Conservation (phyloP, 257 asterid genomes). For the Nicotiana sylvestris region DNA sequence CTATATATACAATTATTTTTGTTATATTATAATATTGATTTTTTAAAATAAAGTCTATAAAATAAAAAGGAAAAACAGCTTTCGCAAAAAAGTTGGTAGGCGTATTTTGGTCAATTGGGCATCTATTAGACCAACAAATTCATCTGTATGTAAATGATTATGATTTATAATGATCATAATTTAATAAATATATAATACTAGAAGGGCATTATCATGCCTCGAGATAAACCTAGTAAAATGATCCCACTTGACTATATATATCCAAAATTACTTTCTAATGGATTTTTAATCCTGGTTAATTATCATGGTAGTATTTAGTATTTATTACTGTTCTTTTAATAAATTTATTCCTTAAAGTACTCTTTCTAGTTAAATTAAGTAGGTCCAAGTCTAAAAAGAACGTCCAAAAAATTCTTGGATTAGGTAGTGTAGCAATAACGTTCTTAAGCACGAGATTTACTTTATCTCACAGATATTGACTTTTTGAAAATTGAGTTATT, state of each 20-base stretch:
- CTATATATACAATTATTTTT: not conserved
- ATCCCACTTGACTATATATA: not conserved
- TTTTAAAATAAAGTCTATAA: not conserved
- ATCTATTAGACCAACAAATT: not conserved
- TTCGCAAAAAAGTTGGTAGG: not conserved
- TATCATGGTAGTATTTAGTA: not conserved
- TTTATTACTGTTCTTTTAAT: not conserved
- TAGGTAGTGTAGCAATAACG: conserved; percentile 6
- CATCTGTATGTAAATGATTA: not conserved
- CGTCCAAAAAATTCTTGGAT: not conserved
- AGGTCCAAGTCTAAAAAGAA: not conserved
- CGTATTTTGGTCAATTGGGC: not conserved
- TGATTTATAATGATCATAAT: not conserved
- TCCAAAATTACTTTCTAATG: not conserved
- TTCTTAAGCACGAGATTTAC: not conserved
- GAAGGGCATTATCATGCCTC: not conserved
- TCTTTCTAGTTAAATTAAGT: not conserved
- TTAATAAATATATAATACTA: not conserved
- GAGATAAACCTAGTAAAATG: not conserved
- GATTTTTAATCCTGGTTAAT: not conserved
- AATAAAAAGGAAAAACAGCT: not conserved
- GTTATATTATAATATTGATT: not conserved
- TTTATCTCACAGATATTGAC: not conserved
- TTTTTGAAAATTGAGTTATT: too few species aligned
- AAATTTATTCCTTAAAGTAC: not conserved